Conservation (phyloP, 106 monocot species). For the Acorus gramineus region DNA sequence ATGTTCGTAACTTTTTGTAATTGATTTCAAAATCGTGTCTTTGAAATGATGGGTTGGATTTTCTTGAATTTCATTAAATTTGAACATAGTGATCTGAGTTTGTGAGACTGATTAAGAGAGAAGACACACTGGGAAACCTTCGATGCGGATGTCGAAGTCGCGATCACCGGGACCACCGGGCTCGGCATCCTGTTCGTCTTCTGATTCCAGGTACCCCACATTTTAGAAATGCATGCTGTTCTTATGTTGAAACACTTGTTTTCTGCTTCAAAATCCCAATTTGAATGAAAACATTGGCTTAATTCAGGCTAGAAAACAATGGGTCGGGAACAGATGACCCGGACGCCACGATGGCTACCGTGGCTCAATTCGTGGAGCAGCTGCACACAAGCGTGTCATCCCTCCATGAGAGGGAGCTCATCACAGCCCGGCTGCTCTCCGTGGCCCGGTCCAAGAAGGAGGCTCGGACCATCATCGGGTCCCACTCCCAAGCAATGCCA, state of each 20-base stretch:
- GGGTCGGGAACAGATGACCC: constrained; percentile 32
- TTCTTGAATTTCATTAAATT: too few relatives aligned
- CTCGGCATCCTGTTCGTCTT: not conserved
- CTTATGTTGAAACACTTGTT: too few relatives aligned
- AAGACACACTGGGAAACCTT: too few relatives aligned
- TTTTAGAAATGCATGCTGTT: not conserved
- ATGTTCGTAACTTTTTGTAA: too few relatives aligned
- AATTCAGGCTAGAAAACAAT: too few relatives aligned
- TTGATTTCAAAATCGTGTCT: too few relatives aligned
- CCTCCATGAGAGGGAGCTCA: constrained; percentile 46
- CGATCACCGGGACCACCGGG: constrained; percentile 2
- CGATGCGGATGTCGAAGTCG: constrained; percentile 1
- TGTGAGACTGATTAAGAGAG: not conserved
- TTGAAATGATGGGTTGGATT: too few relatives aligned
- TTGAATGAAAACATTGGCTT: too few relatives aligned
- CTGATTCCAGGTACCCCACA: not conserved
- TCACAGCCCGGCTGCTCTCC: constrained; percentile 38
- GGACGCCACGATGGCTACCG: constrained; percentile 52
- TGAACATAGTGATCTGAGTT: not conserved
- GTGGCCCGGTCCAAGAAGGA: constrained; percentile 42
- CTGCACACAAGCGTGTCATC: constrained; percentile 56
- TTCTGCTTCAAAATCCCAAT: too few relatives aligned
- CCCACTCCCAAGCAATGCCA: constrained; percentile 77
- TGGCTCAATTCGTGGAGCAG: constrained; percentile 61
- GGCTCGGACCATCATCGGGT: constrained; percentile 47